phyloP scores from a whole-genome alignment of 2,329 filamentous ascomycete genomes.

The Neopestalotiopsis clavispora region DNA sequence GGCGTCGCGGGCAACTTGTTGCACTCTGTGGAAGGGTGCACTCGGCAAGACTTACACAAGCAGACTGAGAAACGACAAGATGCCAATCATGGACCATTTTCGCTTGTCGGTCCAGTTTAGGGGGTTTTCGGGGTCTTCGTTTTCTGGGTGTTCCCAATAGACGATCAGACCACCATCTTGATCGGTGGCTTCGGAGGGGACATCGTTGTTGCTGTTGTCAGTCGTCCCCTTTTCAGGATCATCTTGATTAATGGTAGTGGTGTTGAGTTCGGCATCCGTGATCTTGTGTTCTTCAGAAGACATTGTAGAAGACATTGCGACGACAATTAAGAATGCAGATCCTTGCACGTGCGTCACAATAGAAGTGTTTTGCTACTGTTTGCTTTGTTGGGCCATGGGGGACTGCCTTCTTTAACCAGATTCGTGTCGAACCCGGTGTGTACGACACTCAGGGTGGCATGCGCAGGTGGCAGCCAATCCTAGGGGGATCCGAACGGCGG shows the following conservation, averaged over 20 bases:
- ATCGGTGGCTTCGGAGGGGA: not conserved
- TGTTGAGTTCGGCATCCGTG: not conserved
- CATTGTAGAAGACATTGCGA: not conserved
- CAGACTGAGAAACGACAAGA: constrained; percentile 51
- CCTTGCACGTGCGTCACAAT: not conserved
- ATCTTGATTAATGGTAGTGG: not conserved
- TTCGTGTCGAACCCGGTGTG: not conserved
- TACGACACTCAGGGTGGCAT: not conserved
- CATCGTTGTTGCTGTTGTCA: not conserved
- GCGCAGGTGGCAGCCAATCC: not conserved
- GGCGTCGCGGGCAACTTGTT: not conserved
- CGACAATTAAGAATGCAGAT: not conserved
- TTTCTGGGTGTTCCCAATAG: constrained; percentile 1
- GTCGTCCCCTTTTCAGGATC: not conserved
- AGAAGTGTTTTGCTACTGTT: not conserved
- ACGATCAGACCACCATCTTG: not conserved
- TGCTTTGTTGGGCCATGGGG: not conserved
- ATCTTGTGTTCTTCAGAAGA: not conserved
- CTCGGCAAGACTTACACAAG: constrained; percentile 42
- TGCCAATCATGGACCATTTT: constrained; percentile 41
- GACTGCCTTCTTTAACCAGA: constrained; percentile 1
- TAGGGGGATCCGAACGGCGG: not conserved
- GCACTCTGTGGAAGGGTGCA: not conserved
- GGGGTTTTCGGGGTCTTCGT: constrained; percentile 45
- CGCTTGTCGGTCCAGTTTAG: constrained; percentile 50